A percentile compares a stretch with the other conserved stretches of the same genome.
These are phyloP conservation scores for Hawksworthiomyces lignivorus DNA, from an alignment of 2,329 filamentous ascomycete species.

Conservation along the genomic window DNA sequence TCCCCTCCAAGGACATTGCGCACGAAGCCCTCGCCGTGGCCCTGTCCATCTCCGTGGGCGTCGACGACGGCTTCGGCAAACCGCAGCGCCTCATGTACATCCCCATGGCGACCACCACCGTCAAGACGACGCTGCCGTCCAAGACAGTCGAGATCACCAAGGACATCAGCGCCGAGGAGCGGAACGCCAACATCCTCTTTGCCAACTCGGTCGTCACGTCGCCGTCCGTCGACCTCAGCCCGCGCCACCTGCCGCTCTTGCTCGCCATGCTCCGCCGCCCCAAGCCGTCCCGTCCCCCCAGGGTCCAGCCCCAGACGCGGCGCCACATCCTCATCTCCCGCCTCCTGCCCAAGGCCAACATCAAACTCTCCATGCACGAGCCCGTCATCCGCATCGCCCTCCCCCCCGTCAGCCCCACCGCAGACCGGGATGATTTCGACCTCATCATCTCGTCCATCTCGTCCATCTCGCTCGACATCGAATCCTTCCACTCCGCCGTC, in stretches of 20 bases:
- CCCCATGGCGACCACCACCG: constrained; percentile 92
- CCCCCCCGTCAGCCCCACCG: constrained; percentile 61
- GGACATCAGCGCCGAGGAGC: constrained; percentile 66
- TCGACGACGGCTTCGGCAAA: constrained; percentile 82
- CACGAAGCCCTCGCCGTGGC: constrained; percentile 91
- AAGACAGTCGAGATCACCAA: constrained; percentile 80
- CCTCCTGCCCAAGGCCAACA: constrained; percentile 85
- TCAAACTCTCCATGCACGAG: constrained; percentile 95
- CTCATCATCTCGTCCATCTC: constrained; percentile 93
- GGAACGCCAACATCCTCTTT: constrained; percentile 93
- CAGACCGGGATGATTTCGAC: constrained; percentile 76
- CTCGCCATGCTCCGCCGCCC: constrained; percentile 56
- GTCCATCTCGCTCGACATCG: constrained; percentile 83
- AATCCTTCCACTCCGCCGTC: constrained; percentile 86
- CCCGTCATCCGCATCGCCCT: constrained; percentile 86
- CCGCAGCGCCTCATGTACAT: constrained; percentile 86
- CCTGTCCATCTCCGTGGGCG: constrained; percentile 81
- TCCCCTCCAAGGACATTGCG: constrained; percentile 82
- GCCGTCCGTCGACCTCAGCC: constrained; percentile 86
- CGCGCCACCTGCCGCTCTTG: constrained; percentile 80
- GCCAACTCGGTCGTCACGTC: constrained; percentile 95
- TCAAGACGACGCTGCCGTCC: constrained; percentile 88
- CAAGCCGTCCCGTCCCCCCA: constrained; percentile 17
- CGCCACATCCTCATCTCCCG: constrained; percentile 71
- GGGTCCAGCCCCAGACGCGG: constrained; percentile 37